These are phyloP conservation scores for Emericellopsis terricola DNA, from an alignment of 495 filamentous ascomycete genomes.

Conservation along the genomic window DNA sequence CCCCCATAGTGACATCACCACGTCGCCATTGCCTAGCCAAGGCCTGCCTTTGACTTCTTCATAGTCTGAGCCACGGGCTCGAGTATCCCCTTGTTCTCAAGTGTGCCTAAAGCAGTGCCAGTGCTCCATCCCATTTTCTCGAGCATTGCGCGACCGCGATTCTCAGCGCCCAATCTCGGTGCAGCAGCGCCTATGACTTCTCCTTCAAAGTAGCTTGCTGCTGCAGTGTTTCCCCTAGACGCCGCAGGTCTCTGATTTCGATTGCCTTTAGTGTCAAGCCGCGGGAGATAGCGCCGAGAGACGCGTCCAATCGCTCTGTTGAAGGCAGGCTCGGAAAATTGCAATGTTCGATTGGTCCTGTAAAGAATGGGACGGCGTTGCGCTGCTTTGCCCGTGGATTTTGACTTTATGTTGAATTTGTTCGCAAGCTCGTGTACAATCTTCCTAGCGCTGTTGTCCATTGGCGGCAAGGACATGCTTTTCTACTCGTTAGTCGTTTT, in stretches of 20 bases:
- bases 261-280: slow-evolving; percentile 22
- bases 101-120: slow-evolving; percentile 70
- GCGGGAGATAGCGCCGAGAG: slow-evolving; percentile 28
- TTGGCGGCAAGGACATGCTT: slow-evolving; percentile 67
- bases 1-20: background rate
- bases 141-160: slow-evolving; percentile 72
- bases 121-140: slow-evolving; percentile 96
- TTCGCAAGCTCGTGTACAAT: slow-evolving; percentile 57
- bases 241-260: slow-evolving; percentile 6
- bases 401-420: slow-evolving; percentile 58
- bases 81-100: slow-evolving; percentile 74
- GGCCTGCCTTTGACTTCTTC: slow-evolving; percentile 66
- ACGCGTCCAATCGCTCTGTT: slow-evolving; percentile 20
- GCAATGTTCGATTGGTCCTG: slow-evolving; percentile 45
- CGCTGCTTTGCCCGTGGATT: slow-evolving; percentile 59
- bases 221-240: slow-evolving; percentile 7
- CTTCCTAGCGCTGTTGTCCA: slow-evolving; percentile 61
- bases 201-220: slow-evolving; percentile 57
- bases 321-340: slow-evolving; percentile 30
- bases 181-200: slow-evolving; percentile 75
- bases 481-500: no score
- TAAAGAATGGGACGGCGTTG: slow-evolving; percentile 59
- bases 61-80: slow-evolving; percentile 76
- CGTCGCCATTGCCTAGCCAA: slow-evolving; percentile 54
- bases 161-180: slow-evolving; percentile 67